Evolutionary conservation across 768 basidiomycete species (phyloP), one percentile per base, ranked within the genome.

Genomic region (Sporobolomyces roseus): DNA sequence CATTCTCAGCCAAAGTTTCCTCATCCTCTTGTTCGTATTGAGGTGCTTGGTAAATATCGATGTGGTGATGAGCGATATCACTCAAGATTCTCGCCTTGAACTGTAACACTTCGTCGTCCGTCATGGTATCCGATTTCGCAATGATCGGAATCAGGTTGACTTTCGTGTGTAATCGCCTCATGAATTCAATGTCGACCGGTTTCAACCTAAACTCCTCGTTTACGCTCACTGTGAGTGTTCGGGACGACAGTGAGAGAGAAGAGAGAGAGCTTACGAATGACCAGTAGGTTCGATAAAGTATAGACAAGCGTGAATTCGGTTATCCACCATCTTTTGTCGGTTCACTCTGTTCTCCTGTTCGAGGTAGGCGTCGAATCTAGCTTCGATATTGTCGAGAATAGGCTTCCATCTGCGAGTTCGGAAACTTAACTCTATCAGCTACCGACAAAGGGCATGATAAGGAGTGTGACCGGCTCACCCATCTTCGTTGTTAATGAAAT

Each of bases 201-300:
- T 97, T 97, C 76, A 99, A 83, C n/a, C n/a, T n/a, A n/a, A n/a
- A n/a, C n/a, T n/a, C n/a, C n/a, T n/a, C n/a, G n/a, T n/a, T n/a
- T n/a, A n/a, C n/a, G n/a, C n/a, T n/a, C n/a, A n/a, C n/a, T n/a
- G n/a, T n/a, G n/a, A n/a, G n/a, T n/a, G n/a, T n/a, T n/a, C n/a
- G n/a, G n/a, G n/a, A n/a, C n/a, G n/a, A n/a, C n/a, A n/a, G n/a
- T n/a, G n/a, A n/a, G n/a, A n/a, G n/a, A n/a, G n/a, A n/a, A n/a
- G n/a, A n/a, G n/a, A n/a, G n/a, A n/a, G n/a, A n/a, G n/a, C n/a
- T n/a, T n/a, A n/a, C 91, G 93, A 88, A 79, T 99, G 96, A 68
- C 96, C 94, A 2, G 94, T 98, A 41, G 96, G 92, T 77, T 98
- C 93, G 74, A 99, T 93, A 79, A 99, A 99, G 83, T 99, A 99